A percentile compares a stretch with the other conserved stretches of the same genome.
Evolutionary conservation across 768 basidiomycete genomes (phyloP).

Genomic region (Hirschioporus abietinus): DNA sequence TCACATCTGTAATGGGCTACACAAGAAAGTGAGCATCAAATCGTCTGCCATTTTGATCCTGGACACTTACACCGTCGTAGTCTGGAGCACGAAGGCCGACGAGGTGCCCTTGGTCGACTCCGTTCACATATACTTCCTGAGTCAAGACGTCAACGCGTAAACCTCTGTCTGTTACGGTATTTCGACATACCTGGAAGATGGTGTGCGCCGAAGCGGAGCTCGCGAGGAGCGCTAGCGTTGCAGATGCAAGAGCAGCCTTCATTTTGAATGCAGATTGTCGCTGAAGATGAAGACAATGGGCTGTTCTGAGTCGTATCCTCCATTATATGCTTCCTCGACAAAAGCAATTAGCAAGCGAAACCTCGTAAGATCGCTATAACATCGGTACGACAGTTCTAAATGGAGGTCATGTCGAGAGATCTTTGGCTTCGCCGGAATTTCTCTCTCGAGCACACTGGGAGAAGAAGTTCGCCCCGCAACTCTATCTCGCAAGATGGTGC

Average conservation of each 20-base stretch:
- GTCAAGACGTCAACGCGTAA: constrained; percentile 1
- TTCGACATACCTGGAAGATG: constrained; percentile 22
- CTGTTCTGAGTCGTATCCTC: background rate
- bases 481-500: too few relatives aligned
- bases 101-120: constrained; percentile 12
- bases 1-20: constrained; percentile 2
- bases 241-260: constrained; percentile 15
- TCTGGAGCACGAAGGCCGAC: constrained; percentile 18
- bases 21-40: background rate
- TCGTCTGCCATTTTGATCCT: background rate
- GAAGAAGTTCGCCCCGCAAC: background rate
- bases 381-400: background rate
- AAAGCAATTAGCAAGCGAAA: background rate
- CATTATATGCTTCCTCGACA: background rate
- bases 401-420: background rate
- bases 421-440: background rate
- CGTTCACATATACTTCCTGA: constrained; percentile 15
- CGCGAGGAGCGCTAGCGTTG: constrained; percentile 14
- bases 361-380: background rate
- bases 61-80: constrained; percentile 18
- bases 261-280: constrained; percentile 2
- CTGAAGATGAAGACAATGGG: background rate
- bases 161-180: background rate
- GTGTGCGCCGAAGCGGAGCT: constrained; percentile 20
- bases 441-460: background rate